These are phyloP conservation scores for Yamadazyma mexicana DNA, from an alignment of 1,139 yeast genomes.

Conservation along the genomic window DNA sequence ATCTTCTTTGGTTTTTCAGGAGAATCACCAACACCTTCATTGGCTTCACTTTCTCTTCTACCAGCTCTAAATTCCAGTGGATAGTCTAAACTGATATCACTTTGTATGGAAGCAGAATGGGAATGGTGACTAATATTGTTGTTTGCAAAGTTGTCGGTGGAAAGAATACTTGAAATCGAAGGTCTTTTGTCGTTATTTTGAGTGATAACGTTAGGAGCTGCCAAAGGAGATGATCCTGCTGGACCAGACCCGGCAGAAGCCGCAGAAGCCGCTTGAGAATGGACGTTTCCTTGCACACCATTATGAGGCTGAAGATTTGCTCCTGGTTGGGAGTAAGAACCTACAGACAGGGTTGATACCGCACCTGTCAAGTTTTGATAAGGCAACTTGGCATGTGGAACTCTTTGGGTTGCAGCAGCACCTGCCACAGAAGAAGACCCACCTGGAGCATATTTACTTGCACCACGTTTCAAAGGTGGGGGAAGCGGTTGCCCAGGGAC, in stretches of 20 bases:
- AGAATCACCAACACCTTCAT: not conserved
- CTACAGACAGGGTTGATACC: slow-evolving; percentile 15
- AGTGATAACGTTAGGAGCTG: not conserved
- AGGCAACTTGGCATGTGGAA: slow-evolving; percentile 9
- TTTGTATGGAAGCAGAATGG: slow-evolving; percentile 29
- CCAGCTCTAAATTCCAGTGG: slow-evolving; percentile 23
- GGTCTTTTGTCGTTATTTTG: slow-evolving; percentile 18
- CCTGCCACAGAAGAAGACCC: slow-evolving; percentile 2
- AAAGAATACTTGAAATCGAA: slow-evolving; percentile 26
- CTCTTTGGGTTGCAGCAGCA: slow-evolving; percentile 7
- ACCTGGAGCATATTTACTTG: slow-evolving; percentile 17
- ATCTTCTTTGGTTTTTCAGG: not conserved
- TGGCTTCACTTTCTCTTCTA: slow-evolving; percentile 15
- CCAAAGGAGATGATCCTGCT: slow-evolving; percentile 3
- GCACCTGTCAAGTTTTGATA: slow-evolving; percentile 16
- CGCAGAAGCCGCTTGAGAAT: not conserved
- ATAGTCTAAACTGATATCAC: slow-evolving; percentile 34
- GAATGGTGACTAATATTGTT: slow-evolving; percentile 3
- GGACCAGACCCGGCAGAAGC: slow-evolving; percentile 1
- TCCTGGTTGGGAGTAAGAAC: slow-evolving; percentile 2
- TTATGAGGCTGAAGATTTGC: not conserved
- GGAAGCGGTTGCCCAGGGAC: slow-evolving; percentile 4
- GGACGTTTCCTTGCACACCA: not conserved
- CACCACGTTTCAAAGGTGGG: slow-evolving; percentile 11
- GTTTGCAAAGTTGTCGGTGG: slow-evolving; percentile 23